These are phyloP conservation scores for Botrytis aclada DNA, from an alignment of 2,329 filamentous ascomycete genomes.

Conservation along the genomic window DNA sequence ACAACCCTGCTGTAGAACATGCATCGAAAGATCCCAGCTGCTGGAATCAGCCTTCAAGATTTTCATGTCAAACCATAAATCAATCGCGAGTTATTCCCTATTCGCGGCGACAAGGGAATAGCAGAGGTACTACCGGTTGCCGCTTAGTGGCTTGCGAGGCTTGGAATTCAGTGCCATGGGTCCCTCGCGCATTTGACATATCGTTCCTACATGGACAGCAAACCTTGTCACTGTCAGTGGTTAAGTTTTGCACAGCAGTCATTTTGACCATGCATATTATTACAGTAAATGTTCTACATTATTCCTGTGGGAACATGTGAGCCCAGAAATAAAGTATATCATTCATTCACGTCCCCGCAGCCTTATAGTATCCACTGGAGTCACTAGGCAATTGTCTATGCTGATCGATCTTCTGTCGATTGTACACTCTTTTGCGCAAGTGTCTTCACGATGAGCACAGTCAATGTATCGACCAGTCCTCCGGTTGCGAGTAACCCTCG, in stretches of 20 bases:
- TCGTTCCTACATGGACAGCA: background rate
- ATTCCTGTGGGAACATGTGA: background rate
- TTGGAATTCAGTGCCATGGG: background rate
- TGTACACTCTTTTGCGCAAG: background rate
- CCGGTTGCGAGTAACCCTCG: slow-evolving; percentile 13
- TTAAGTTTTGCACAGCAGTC: background rate
- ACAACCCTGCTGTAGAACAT: background rate
- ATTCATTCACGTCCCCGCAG: background rate
- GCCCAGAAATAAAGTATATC: background rate
- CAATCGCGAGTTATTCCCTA: background rate
- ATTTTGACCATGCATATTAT: background rate
- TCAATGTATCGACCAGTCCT: slow-evolving; percentile 17
- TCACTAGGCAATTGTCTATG: background rate
- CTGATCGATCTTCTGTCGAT: slow-evolving; percentile 1
- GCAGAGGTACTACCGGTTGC: background rate
- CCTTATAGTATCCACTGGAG: background rate
- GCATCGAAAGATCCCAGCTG: background rate
- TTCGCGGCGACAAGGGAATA: background rate
- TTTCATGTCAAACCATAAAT: background rate
- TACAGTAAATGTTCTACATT: background rate
- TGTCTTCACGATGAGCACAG: background rate
- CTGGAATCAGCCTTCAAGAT: background rate
- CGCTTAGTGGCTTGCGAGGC: background rate
- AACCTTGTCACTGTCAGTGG: background rate
- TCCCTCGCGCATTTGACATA: background rate